A percentile compares a stretch with the other conserved stretches of the same genome.
Conservation (phyloP, 1,284 basidiomycete species). For the Cystobasidiaceae sp. region DNA sequence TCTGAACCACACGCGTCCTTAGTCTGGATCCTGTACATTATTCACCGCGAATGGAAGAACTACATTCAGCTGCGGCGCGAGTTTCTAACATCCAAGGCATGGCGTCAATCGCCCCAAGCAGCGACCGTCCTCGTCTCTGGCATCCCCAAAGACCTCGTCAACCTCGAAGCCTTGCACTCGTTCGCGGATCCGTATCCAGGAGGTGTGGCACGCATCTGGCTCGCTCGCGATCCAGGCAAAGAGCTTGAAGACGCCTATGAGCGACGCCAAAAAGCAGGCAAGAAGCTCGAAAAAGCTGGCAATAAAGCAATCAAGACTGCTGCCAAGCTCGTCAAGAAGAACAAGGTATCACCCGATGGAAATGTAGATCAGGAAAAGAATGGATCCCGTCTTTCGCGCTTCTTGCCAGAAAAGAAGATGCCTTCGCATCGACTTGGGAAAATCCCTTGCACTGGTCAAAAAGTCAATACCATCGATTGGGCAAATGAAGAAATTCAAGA, state of each 20-base stretch:
- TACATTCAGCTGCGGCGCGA: constrained; percentile 77
- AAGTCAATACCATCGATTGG: constrained; percentile 88
- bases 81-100: constrained; percentile 54
- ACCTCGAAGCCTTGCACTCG: constrained; percentile 58
- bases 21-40: constrained; percentile 81
- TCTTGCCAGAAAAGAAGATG: not conserved
- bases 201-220: constrained; percentile 81
- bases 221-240: constrained; percentile 56
- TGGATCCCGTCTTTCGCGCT: not conserved
- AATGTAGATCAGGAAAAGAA: not conserved
- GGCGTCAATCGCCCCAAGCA: constrained; percentile 61
- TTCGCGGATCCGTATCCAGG: constrained; percentile 65
- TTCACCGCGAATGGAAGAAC: constrained; percentile 71
- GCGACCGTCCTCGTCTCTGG: constrained; percentile 84
- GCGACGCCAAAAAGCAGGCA: constrained; percentile 65
- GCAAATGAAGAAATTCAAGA: constrained; percentile 57
- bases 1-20: not conserved
- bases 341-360: constrained; percentile 39
- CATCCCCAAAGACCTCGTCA: constrained; percentile 69
- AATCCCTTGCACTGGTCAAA: constrained; percentile 63
- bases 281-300: constrained; percentile 79
- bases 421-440: constrained; percentile 16
- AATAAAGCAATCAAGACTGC: constrained; percentile 60
- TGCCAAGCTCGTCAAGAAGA: constrained; percentile 41
- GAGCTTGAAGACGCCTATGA: constrained; percentile 71